phyloP scores from a whole-genome alignment of 495 filamentous ascomycete genomes.

The Lichenothelia convexa region DNA sequence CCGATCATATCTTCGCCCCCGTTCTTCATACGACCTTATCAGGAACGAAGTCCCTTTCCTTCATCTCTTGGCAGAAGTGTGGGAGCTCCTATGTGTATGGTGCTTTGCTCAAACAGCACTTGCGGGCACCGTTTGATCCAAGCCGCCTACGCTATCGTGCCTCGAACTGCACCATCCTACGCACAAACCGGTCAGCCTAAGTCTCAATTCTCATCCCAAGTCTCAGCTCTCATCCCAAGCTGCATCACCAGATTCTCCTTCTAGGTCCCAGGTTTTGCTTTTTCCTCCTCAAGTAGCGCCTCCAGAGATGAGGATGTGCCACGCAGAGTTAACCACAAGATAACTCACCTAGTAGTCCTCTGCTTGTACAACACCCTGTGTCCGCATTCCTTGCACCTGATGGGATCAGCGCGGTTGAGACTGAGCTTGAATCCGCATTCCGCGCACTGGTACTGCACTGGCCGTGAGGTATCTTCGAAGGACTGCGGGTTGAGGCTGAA shows the following conservation, averaged over 20 bases:
- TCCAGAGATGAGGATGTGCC: too few relatives aligned
- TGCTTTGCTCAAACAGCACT: too few relatives aligned
- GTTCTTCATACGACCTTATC: too few relatives aligned
- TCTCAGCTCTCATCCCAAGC: neutral
- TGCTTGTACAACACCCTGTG: conserved; percentile 96
- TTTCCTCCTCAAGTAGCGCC: neutral
- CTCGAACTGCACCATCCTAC: conserved; percentile 95
- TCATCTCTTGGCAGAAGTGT: too few relatives aligned
- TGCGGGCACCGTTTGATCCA: too few relatives aligned
- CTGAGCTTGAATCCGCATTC: conserved; percentile 74
- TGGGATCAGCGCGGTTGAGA: conserved; percentile 67
- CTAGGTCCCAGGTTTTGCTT: neutral
- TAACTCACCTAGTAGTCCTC: conserved; percentile 75
- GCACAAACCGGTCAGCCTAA: conserved; percentile 3
- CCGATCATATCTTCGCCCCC: too few relatives aligned
- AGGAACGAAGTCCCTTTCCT: too few relatives aligned
- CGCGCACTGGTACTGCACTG: conserved; percentile 78
- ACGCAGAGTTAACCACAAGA: neutral
- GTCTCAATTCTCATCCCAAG: conserved; percentile 1
- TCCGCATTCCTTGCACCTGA: conserved; percentile 90
- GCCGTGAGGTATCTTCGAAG: conserved; percentile 13
- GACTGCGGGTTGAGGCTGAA: conserved; percentile 15
- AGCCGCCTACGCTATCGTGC: conserved; percentile 66
- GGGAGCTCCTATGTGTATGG: too few relatives aligned
- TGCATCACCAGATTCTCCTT: neutral